A percentile compares a stretch with the other conserved stretches of the same genome.
Evolutionary conservation across 2,329 filamentous ascomycete species (phyloP).

Genomic region (Epichloe coenophiala): DNA sequence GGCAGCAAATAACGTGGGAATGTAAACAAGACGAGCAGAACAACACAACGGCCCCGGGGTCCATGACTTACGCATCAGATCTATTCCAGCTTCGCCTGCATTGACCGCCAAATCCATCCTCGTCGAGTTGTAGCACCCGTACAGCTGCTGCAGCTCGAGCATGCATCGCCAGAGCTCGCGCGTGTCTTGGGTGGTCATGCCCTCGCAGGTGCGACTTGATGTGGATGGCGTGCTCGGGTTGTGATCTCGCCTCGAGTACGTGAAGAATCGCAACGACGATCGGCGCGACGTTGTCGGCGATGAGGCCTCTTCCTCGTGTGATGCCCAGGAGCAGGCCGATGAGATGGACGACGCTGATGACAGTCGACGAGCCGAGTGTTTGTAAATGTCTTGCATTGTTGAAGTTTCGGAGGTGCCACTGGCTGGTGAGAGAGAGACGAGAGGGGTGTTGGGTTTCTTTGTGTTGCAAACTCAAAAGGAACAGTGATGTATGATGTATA

Average conservation of each 20-base stretch:
- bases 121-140: conserved; percentile 35
- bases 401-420: neutral
- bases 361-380: neutral
- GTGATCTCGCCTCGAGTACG: conserved; percentile 1
- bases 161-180: conserved; percentile 33
- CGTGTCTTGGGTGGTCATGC: conserved; percentile 24
- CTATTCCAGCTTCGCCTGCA: conserved; percentile 24
- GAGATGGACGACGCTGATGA: conserved; percentile 3
- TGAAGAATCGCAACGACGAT: conserved; percentile 9
- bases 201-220: conserved; percentile 17
- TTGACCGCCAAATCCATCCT: conserved; percentile 33
- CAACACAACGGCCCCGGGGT: neutral
- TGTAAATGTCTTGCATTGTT: neutral
- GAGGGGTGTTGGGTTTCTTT: neutral
- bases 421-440: neutral
- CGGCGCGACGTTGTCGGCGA: conserved; percentile 12
- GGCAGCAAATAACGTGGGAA: neutral
- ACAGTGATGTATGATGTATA: neutral
- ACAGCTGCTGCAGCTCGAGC: conserved; percentile 32
- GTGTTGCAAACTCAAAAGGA: neutral
- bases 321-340: conserved; percentile 1
- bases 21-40: neutral
- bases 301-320: neutral
- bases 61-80: conserved; percentile 30
- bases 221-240: conserved; percentile 6